Evolutionary conservation across 1,139 yeast genomes (phyloP).

Genomic region (Yamadazyma jaroonii): DNA sequence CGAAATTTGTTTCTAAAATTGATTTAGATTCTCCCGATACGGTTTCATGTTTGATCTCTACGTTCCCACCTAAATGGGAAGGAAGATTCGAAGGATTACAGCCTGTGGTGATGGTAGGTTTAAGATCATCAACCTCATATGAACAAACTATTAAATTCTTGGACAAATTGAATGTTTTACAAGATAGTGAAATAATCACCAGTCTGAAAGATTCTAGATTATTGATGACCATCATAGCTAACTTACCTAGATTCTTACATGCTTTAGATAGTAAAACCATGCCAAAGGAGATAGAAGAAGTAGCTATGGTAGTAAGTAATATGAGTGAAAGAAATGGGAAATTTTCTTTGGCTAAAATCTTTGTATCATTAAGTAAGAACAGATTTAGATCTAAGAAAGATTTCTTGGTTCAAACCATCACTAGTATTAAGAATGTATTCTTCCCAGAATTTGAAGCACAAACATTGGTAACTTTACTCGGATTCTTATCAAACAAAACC

Average conservation of each 20-base stretch:
- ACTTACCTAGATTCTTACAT: slow-evolving; percentile 80
- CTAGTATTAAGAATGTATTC: slow-evolving; percentile 62
- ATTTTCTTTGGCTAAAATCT: slow-evolving; percentile 64
- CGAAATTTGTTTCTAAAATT: slow-evolving; percentile 81
- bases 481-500: slow-evolving; percentile 71
- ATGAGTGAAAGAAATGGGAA: slow-evolving; percentile 62
- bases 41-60: slow-evolving; percentile 74
- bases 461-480: slow-evolving; percentile 69
- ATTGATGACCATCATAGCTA: slow-evolving; percentile 69
- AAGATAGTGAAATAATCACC: slow-evolving; percentile 77
- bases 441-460: slow-evolving; percentile 78
- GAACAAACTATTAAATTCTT: slow-evolving; percentile 74
- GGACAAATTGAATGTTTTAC: slow-evolving; percentile 65
- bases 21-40: slow-evolving; percentile 86
- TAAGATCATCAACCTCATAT: slow-evolving; percentile 77
- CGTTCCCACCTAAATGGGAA: slow-evolving; percentile 96
- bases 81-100: slow-evolving; percentile 91
- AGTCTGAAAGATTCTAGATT: slow-evolving; percentile 61
- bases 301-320: slow-evolving; percentile 56
- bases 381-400: slow-evolving; percentile 87
- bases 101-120: slow-evolving; percentile 72
- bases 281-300: slow-evolving; percentile 49
- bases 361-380: slow-evolving; percentile 72
- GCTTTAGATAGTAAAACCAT: slow-evolving; percentile 62
- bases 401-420: slow-evolving; percentile 76